These are phyloP conservation scores for Candida silvatica DNA, from an alignment of 805 yeast genomes.

Conservation along the genomic window DNA sequence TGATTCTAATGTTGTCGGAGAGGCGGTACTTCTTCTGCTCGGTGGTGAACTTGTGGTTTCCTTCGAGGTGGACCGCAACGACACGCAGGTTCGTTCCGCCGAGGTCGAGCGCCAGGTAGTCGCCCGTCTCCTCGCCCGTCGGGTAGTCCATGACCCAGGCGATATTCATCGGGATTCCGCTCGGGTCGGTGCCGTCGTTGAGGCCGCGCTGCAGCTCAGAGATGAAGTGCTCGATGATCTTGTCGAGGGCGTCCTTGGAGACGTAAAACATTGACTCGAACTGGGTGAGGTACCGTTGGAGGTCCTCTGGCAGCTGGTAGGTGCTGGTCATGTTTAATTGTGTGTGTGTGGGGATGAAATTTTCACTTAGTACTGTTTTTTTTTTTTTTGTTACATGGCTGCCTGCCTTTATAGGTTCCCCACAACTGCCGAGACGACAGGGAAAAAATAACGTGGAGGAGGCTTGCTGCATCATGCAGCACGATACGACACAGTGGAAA, in stretches of 20 bases:
- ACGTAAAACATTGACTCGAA: conserved; percentile 39
- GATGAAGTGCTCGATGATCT: conserved; percentile 41
- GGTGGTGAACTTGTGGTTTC: conserved; percentile 78
- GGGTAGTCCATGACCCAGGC: conserved; percentile 56
- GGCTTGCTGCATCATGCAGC: too few relatives aligned
- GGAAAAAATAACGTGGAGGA: too few relatives aligned
- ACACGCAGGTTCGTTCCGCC: conserved; percentile 59
- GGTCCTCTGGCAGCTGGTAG: too few relatives aligned
- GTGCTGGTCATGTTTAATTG: too few relatives aligned
- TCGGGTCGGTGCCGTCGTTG: conserved; percentile 35
- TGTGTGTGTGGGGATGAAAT: too few relatives aligned
- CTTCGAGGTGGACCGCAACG: conserved; percentile 45
- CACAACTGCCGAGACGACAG: too few relatives aligned
- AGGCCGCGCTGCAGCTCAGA: conserved; percentile 46
- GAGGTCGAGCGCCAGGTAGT: conserved; percentile 50
- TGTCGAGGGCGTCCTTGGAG: conserved; percentile 30
- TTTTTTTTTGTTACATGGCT: too few relatives aligned
- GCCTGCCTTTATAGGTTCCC: too few relatives aligned
- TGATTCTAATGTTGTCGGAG: conserved; percentile 74
- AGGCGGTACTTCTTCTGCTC: conserved; percentile 82
- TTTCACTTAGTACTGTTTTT: too few relatives aligned
- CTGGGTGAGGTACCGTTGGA: too few relatives aligned
- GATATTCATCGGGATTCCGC: conserved; percentile 53
- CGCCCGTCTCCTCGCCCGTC: conserved; percentile 49
- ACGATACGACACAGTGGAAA: too few relatives aligned